phyloP scores from a whole-genome alignment of 495 filamentous ascomycete genomes.

The Podospora conica region DNA sequence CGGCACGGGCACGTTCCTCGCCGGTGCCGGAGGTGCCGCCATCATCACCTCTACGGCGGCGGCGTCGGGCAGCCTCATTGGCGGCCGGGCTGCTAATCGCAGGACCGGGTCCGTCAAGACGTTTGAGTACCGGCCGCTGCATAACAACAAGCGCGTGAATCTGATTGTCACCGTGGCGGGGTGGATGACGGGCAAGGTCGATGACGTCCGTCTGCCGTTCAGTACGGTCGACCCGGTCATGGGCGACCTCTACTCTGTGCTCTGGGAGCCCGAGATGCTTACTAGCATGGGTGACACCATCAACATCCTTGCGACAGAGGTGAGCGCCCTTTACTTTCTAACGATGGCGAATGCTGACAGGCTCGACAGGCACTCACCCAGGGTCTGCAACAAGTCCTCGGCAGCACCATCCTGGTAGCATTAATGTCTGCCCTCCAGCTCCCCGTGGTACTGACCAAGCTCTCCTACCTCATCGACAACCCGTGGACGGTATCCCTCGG shows the following conservation, averaged over 20 bases:
- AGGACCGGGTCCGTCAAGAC: conserved; percentile 87
- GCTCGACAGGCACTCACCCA: conserved; percentile 73
- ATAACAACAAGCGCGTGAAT: conserved; percentile 97
- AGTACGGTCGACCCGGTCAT: conserved; percentile 96
- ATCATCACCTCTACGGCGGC: conserved; percentile 87
- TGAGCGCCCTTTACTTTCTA: conserved; percentile 37
- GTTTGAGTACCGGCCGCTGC: conserved; percentile 92
- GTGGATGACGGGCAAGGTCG: conserved; percentile 97
- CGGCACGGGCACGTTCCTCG: conserved; percentile 83
- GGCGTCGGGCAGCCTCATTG: conserved; percentile 80
- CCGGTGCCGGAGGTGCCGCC: conserved; percentile 86
- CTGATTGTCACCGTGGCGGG: conserved; percentile 92
- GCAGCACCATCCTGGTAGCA: conserved; percentile 76
- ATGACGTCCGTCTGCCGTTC: conserved; percentile 91
- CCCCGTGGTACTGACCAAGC: conserved; percentile 86
- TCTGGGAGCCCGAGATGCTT: conserved; percentile 99
- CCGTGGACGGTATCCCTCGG: conserved; percentile 94
- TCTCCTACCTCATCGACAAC: conserved; percentile 96
- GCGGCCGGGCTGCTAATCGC: conserved; percentile 73
- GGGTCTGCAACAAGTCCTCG: conserved; percentile 91
- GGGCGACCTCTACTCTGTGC: conserved; percentile 95
- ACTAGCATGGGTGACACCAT: conserved; percentile 96
- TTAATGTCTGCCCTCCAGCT: conserved; percentile 94
- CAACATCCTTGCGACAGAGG: conserved; percentile 96
- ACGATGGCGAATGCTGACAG: conserved; percentile 8